Evolutionary conservation across 306 rosid genomes (phyloP).

Genomic region (Trifolium dubium): DNA sequence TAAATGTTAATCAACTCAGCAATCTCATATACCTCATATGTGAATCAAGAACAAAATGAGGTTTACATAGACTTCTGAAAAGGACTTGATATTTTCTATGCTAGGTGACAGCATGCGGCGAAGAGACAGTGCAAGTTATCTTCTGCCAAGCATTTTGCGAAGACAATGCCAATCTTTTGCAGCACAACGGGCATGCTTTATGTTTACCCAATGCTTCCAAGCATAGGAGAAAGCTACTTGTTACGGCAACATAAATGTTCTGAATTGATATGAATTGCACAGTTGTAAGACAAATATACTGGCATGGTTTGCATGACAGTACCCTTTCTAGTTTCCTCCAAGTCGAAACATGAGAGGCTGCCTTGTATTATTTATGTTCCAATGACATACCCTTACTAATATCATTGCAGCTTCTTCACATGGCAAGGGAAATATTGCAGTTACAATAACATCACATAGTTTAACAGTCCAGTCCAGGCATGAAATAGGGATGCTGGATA

Average conservation of each 20-base stretch:
- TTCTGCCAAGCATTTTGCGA: conserved; percentile 1
- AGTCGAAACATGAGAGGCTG: background rate
- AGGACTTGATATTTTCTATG: background rate
- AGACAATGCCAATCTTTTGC: conserved; percentile 12
- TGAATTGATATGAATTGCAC: background rate
- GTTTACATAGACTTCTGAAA: background rate
- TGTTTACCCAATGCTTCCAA: conserved; percentile 18
- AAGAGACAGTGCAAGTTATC: conserved; percentile 15
- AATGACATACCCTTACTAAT: conserved; percentile 1
- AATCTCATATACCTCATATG: conserved; percentile 17
- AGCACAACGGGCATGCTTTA: background rate
- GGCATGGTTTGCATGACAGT: background rate
- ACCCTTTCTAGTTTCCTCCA: background rate
- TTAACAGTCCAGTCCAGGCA: background rate
- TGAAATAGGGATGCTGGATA: conserved; percentile 30
- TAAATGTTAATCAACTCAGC: conserved; percentile 4
- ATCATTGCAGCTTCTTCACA: background rate
- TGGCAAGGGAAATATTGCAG: background rate
- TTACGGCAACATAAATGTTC: background rate
- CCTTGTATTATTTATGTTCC: background rate
- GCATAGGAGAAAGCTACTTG: conserved; percentile 28
- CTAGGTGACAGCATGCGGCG: background rate
- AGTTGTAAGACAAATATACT: background rate
- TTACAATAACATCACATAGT: background rate
- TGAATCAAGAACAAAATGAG: conserved; percentile 21